phyloP scores from a whole-genome alignment of 2,329 filamentous ascomycete genomes.

The Cercospora beticola region DNA sequence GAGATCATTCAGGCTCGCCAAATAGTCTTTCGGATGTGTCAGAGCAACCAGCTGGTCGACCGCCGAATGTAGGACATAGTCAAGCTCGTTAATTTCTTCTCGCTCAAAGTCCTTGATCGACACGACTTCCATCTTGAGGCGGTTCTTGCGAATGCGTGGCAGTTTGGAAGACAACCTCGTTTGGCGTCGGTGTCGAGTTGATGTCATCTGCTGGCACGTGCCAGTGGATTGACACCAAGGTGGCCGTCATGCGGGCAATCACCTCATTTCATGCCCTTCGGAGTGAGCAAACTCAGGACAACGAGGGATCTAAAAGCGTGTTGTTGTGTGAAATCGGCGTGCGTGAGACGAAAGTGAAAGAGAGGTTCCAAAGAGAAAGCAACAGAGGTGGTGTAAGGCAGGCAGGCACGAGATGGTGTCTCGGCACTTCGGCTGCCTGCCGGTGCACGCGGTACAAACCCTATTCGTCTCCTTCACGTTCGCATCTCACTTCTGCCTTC shows the following conservation, averaged over 20 bases:
- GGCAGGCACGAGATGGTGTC: constrained; percentile 3
- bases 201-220: constrained; percentile 1
- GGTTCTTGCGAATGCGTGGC: neutral
- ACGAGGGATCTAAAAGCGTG: neutral
- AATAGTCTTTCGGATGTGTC: constrained; percentile 11
- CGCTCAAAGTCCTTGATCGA: constrained; percentile 24
- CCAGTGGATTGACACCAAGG: neutral
- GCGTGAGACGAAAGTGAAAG: neutral
- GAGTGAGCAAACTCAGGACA: neutral
- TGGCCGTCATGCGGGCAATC: neutral
- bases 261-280: neutral
- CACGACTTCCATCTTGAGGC: constrained; percentile 15
- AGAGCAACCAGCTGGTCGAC: constrained; percentile 25
- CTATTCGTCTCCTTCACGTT: neutral
- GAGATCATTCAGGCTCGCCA: constrained; percentile 12
- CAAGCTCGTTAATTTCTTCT: constrained; percentile 11
- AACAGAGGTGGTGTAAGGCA: neutral
- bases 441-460: neutral
- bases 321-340: neutral
- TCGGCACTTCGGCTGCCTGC: constrained; percentile 6
- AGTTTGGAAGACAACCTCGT: neutral
- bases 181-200: neutral
- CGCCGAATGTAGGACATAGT: constrained; percentile 20
- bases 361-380: neutral
- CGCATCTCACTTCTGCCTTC: neutral